These are phyloP conservation scores for Helianthus annuus DNA, from an alignment of 129 eudicot genomes.

Conservation along the genomic window HanXRQr2.0-SUNRISE NC_035445.2:80535009-80535508, in stretches of 20 bases:
- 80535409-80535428: constrained; percentile 59
- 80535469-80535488: constrained; percentile 84
- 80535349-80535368: constrained; percentile 89
- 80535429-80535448: constrained; percentile 73
- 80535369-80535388: constrained; percentile 90
- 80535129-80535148: constrained; percentile 67
- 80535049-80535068: constrained; percentile 85
- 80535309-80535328: constrained; percentile 68
- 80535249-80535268: constrained; percentile 81
- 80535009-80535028: constrained; percentile 58
- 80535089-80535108: constrained; percentile 81
- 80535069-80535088: constrained; percentile 83
- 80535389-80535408: constrained; percentile 83
- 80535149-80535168: constrained; percentile 72
- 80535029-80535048: constrained; percentile 78
- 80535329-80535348: constrained; percentile 81
- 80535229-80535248: constrained; percentile 58
- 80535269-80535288: constrained; percentile 98
- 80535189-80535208: constrained; percentile 69
- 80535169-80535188: constrained; percentile 79
- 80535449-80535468: constrained; percentile 84
- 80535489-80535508: constrained; percentile 73
- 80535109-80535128: constrained; percentile 67
- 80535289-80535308: constrained; percentile 79
- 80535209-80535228: constrained; percentile 57